Evolutionary conservation across 257 asterid species (phyloP).

Genomic region (Solanum chiquidenum): DNA sequence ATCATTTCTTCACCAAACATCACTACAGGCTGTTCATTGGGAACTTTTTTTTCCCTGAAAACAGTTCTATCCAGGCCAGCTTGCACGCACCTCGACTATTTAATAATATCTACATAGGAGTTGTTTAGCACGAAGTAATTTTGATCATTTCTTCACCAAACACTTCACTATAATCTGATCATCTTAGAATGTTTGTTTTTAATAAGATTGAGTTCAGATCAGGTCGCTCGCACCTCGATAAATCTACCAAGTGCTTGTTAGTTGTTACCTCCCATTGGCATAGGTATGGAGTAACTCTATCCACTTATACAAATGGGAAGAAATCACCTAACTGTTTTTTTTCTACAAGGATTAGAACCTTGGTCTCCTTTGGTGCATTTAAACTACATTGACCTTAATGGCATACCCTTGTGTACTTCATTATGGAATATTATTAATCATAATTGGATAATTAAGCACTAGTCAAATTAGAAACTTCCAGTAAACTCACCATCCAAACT

Average conservation of each 20-base stretch:
- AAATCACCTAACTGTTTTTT: not conserved
- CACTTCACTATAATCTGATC: not conserved
- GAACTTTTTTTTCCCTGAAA: not conserved
- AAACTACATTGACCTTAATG: not conserved
- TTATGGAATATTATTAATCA: not conserved
- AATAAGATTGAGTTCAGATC: not conserved
- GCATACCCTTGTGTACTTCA: not conserved
- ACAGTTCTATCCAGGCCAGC: not conserved
- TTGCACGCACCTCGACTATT: not conserved
- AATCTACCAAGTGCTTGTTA: not conserved
- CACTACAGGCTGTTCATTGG: not conserved
- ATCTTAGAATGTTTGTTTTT: not conserved
- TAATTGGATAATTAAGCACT: not conserved
- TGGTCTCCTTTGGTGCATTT: not conserved
- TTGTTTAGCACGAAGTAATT: not conserved
- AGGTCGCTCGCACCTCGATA: not conserved
- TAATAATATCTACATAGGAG: not conserved
- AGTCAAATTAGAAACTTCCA: not conserved
- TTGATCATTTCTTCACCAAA: not conserved
- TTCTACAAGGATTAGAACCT: not conserved
- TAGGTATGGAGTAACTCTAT: not conserved
- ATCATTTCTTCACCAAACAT: not conserved
- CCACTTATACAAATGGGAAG: not conserved
- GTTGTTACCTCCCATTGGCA: not conserved
- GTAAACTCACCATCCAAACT: not conserved